A percentile compares a stretch with the other conserved stretches of the same genome.
These are phyloP conservation scores for Eucalyptus erythrocorys DNA, from an alignment of 345 rosid genomes.

Conservation along the genomic window DNA sequence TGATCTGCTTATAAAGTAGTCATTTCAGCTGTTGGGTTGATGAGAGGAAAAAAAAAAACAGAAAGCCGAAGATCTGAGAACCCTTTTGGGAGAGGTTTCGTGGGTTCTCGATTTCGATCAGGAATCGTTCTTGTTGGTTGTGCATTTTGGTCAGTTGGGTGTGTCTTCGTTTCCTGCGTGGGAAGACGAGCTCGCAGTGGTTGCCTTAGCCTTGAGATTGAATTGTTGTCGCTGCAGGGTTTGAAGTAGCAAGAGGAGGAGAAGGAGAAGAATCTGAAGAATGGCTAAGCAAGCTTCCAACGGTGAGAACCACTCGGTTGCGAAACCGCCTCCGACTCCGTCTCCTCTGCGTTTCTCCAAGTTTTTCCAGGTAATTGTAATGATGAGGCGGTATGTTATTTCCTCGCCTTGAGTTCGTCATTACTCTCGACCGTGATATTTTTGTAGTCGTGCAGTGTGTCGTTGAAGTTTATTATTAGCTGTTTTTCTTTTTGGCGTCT, in stretches of 20 bases:
- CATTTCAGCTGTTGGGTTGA: not conserved
- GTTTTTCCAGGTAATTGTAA: slow-evolving; percentile 45
- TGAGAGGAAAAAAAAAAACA: not conserved
- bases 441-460: not conserved
- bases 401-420: not conserved
- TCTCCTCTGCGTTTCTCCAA: slow-evolving; percentile 70
- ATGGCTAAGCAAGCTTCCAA: slow-evolving; percentile 39
- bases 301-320: slow-evolving; percentile 25
- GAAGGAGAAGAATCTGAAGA: not conserved
- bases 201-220: not conserved
- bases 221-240: not conserved
- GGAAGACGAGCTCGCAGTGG: not conserved
- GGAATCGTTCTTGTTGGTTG: not conserved
- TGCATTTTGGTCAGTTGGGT: not conserved
- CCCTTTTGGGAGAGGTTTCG: not conserved
- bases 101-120: not conserved
- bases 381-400: not conserved
- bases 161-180: not conserved
- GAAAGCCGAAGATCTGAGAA: not conserved
- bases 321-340: slow-evolving; percentile 55
- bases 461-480: not conserved
- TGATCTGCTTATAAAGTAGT: not conserved
- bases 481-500: not conserved
- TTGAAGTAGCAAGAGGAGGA: not conserved
- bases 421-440: not conserved